Percentiles rank a stretch among this genome's conserved stretches.
These are phyloP conservation scores for Pseudozyma tsukubaensis DNA, from an alignment of 1,284 basidiomycete genomes.

Conservation along the genomic window DNA sequence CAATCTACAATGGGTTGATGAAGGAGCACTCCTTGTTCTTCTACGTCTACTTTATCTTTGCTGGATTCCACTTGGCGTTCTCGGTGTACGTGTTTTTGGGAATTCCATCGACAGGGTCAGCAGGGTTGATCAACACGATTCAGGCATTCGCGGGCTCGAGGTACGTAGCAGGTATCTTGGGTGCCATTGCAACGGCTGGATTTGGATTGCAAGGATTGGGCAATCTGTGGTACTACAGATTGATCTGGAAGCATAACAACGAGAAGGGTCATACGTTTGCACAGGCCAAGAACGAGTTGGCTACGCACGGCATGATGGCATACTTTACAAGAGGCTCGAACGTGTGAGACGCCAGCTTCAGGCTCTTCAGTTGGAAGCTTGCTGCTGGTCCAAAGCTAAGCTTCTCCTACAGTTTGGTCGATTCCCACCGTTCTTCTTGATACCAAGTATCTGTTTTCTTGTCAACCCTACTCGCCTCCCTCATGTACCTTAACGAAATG, in stretches of 20 bases:
- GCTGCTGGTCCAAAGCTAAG: neutral
- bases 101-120: conserved; percentile 82
- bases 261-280: conserved; percentile 71
- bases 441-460: neutral
- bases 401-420: neutral
- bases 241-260: conserved; percentile 85
- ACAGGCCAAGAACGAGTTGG: conserved; percentile 85
- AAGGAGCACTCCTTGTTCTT: conserved; percentile 75
- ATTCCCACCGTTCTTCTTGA: neutral
- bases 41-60: conserved; percentile 74
- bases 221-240: conserved; percentile 81
- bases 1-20: conserved; percentile 96
- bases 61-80: conserved; percentile 90
- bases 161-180: conserved; percentile 72
- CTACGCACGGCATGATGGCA: conserved; percentile 84
- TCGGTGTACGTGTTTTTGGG: conserved; percentile 73
- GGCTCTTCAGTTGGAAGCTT: too few relatives aligned
- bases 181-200: conserved; percentile 82
- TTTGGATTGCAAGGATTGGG: conserved; percentile 89
- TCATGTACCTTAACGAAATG: conserved; percentile 23
- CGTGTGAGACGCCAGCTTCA: conserved; percentile 11
- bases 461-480: neutral
- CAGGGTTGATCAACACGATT: conserved; percentile 93
- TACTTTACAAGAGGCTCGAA: conserved; percentile 74
- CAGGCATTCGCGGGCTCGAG: conserved; percentile 69